Base-by-base conservation (phyloP, 176 grass and related monocot genomes). In the Saccharum officinarum region DNA sequence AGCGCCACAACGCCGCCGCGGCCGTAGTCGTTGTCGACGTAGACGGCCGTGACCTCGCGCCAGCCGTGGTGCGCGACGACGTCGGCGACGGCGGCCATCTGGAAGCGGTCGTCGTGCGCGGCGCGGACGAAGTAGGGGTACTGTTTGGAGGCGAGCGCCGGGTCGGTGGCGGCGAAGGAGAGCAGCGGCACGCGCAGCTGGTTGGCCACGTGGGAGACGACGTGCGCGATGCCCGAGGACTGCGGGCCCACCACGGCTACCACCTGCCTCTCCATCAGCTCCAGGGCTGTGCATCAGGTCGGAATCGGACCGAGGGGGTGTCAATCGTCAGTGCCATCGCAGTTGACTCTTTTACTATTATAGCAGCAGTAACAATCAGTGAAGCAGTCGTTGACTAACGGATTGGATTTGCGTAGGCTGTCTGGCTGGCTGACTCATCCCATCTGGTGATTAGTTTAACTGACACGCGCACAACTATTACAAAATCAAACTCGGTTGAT, bases 81-180 rank as follows among this genome's bases (percentile, higher is more conserved):
- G 57, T 93, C 85, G 37, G 95, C 88, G 17, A 95, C 77, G 33
- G 93, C 95, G 39, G 52, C 37, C 95, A 98, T 98, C 75, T 98
- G 95, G 85, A 82, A 95, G 79, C 78, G 34, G 49, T 95, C 91
- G 38, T 60, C 80, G 45, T 78, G 89, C 50, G 85, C 64, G 66
- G 87, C 89, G 50, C 93, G 91, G 49, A 95, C n/a, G 47, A 98
- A 90, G 85, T 42, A 98, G 4, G 93, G 95, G 77, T 87, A 95
- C 85, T 98, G 89, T n/a, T 77, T 36, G 20, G 91, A 86, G 39
- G 89, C 25, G 5, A 99, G 93, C 71, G 97, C 81, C 1, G 97
- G 97, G 79, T 99, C 97, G 17, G 97, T 95, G 41, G 97, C 93
- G 30, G 86, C 87, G 60, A 96, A 99, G 71, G 97, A 92, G 23